Conservation (phyloP, 2,329 filamentous ascomycete genomes). For the Alternaria brassicicola region DNA sequence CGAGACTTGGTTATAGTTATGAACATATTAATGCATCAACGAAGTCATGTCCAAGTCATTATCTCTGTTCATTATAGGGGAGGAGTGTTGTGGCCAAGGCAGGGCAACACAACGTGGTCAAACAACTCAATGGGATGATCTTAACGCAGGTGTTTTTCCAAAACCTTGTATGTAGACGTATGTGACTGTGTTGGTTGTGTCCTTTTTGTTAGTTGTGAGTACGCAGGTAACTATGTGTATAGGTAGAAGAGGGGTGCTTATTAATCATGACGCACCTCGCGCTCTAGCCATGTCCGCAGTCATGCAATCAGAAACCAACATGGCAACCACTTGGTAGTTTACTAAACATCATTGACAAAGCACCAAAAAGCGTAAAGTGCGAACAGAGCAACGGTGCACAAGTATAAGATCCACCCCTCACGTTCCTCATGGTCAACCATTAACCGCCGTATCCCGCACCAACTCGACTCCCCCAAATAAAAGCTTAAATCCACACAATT, state of each 20-base stretch:
- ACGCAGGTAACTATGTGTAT: background rate
- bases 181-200: background rate
- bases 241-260: constrained; percentile 19
- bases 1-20: background rate
- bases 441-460: no score
- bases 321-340: constrained; percentile 30
- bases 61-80: background rate
- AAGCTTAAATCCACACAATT: no score
- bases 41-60: constrained; percentile 1
- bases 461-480: background rate
- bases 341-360: constrained; percentile 29
- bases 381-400: background rate
- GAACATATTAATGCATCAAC: background rate
- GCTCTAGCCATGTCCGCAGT: constrained; percentile 27
- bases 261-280: constrained; percentile 36
- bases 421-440: background rate
- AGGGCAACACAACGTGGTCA: background rate
- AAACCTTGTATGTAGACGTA: background rate
- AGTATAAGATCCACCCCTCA: background rate
- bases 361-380: background rate
- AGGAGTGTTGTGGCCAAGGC: background rate
- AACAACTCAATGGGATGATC: background rate
- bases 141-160: background rate
- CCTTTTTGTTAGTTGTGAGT: background rate
- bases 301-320: constrained; percentile 25